Evolutionary conservation across 225 moss, liverwort and hornwort genomes (phyloP).

Genomic region (Takakia lepidozioides): DNA sequence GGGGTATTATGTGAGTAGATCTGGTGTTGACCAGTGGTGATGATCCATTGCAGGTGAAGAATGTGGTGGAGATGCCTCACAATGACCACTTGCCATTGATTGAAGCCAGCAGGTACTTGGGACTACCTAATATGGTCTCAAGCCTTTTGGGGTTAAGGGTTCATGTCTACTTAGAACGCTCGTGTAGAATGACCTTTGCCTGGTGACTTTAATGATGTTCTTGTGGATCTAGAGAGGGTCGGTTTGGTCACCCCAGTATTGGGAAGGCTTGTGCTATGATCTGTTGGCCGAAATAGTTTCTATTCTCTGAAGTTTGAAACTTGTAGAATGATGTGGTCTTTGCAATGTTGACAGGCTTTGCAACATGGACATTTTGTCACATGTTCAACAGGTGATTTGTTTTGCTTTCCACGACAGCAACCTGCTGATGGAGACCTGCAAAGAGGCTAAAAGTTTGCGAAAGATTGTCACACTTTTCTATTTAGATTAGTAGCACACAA

Average conservation of each 20-base stretch:
- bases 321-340: neutral
- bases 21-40: neutral
- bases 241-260: too few relatives aligned
- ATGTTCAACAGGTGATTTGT: slow-evolving; percentile 99
- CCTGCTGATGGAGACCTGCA: slow-evolving; percentile 98
- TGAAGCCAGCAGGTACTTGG: slow-evolving; percentile 88
- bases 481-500: slow-evolving; percentile 39
- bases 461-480: slow-evolving; percentile 99
- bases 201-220: too few relatives aligned
- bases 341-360: slow-evolving; percentile 59
- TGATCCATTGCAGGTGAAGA: slow-evolving; percentile 70
- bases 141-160: neutral
- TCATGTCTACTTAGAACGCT: neutral
- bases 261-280: too few relatives aligned
- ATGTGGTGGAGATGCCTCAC: slow-evolving; percentile 99
- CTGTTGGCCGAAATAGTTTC: too few relatives aligned
- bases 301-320: too few relatives aligned
- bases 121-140: neutral
- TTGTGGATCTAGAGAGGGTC: too few relatives aligned
- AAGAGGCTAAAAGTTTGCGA: slow-evolving; percentile 89
- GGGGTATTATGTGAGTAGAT: too few relatives aligned
- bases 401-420: slow-evolving; percentile 99
- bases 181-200: neutral
- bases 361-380: slow-evolving; percentile 99
- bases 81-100: slow-evolving; percentile 90